Evolutionary conservation across 2,329 filamentous ascomycete genomes (phyloP), one percentile per base, ranked within the genome.

Genomic region (Epichloe elymi): DNA sequence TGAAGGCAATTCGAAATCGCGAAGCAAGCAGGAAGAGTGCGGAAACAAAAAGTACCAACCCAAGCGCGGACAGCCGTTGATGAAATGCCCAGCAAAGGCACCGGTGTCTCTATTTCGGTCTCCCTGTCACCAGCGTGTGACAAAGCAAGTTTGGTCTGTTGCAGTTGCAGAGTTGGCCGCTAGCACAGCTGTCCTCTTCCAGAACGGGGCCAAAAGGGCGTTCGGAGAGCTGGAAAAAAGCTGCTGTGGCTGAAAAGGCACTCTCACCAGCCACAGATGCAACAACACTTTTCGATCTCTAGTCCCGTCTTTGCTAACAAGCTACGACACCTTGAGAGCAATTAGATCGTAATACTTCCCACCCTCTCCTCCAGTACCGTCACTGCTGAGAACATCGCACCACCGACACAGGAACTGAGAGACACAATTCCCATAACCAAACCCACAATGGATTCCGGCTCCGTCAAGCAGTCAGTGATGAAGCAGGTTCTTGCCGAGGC

Each of bases 401-500:
- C 23, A 8, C 23, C 23, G 23, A 26, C 7, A 30, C 26, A 30
- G 26, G 26, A 30, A 30, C 26, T 30, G 26, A 30, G 26, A 30
- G 26, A 30, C 26, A 8, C 26, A 30, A 30, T 30, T 30, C 26
- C 2, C 26, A 30, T 3, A 30, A 10, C 8, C 26, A 30, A 30
- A 30, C 7, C 26, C 26, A 30, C 26, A 30, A 82, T 82, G 79
- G 75, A 80, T 55, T 81, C 78, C 64, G 74, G 71, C 57, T 63
- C 68, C 50, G 69, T 77, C 65, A 83, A 80, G 71, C 70, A 76
- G 68, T 74, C 72, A 65, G 76, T 87, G 53, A 78, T 85, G 63
- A 74, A 78, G 67, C 79, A 85, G 66, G 71, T 86, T 56, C 75
- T 78, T 63, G 66, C 75, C 56, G 80, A 86, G 67, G 73, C 79